Base-by-base conservation (phyloP, 805 yeast genomes). In the Candida silvatica region DNA sequence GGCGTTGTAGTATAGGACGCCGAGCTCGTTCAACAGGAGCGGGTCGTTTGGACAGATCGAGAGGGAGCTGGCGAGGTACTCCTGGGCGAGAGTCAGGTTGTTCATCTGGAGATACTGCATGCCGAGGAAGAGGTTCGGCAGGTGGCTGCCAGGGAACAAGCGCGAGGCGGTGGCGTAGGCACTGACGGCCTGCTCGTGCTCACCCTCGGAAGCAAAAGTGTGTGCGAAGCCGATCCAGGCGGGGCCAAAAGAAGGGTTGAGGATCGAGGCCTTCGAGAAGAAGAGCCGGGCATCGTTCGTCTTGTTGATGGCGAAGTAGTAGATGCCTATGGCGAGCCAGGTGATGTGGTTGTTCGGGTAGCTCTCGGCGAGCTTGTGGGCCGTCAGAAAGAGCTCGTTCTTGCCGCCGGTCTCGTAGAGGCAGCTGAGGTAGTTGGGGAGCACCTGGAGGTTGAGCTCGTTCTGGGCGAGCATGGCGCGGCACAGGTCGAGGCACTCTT, bases 171-270 rank as follows among this genome's bases (percentile, higher is more conserved):
- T 88, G 2, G 97, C 88, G 58, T 88, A 92, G 0, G 97, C 97
- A 37, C 96, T 81, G 17, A 92, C 81, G 2, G 97, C 97, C 58
- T 92, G 97, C 55, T 92, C 99, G 55, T 92, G 97, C 58, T 92
- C 99, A n/a, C 96, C 94, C 55, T 92, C 98, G 3, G 84, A 80
- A 0, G 96, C 96, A 70, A 88, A 92, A 0, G 97, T 88, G 51
- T 90, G 97, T 1, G 97, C 97, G 62, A 92, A 92, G 3, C 97
- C 98, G 23, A 92, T 77, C 98, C 98, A 92, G 2, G 97, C 95
- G 35, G 84, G 90, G 0, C 92, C 94, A 61, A 84, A 87, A 45
- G 79, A 83, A 3, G 98, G 94, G 48, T 86, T 81, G 40, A 88
- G 58, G 45, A 87, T 67, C 1, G 97, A 85, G 0, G 97, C 88